Percentiles rank a stretch among this genome's conserved stretches.
These are phyloP conservation scores for Mycena capillaripes DNA, from an alignment of 768 basidiomycete genomes.

Conservation along the genomic window DNA sequence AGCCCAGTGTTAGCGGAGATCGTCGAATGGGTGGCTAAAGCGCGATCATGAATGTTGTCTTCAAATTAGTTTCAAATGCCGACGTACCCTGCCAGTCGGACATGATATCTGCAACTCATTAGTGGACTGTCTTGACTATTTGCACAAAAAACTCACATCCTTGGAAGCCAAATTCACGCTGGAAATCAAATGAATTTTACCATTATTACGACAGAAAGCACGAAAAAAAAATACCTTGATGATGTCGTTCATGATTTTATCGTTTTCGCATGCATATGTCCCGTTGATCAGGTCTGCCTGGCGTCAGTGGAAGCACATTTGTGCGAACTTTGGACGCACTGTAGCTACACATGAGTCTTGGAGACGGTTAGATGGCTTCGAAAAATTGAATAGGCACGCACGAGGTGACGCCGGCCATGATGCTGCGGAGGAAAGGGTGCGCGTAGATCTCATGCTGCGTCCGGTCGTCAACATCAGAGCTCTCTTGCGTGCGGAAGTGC, in stretches of 20 bases:
- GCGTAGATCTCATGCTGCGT: constrained; percentile 84
- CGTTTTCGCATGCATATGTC: constrained; percentile 83
- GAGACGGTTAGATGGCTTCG: neutral
- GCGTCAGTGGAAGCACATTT: neutral
- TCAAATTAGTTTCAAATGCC: neutral
- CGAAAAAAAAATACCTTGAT: constrained; percentile 58
- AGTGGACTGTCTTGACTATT: neutral
- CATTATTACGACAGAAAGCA: neutral
- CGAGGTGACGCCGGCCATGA: constrained; percentile 78
- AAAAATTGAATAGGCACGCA: neutral
- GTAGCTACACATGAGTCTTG: constrained; percentile 31
- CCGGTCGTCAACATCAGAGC: constrained; percentile 83
- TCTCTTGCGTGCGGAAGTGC: constrained; percentile 64
- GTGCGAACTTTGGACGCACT: constrained; percentile 6
- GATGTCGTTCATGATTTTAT: constrained; percentile 79
- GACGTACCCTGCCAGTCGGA: constrained; percentile 77
- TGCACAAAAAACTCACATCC: constrained; percentile 63
- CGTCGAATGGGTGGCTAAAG: constrained; percentile 66
- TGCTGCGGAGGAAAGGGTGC: constrained; percentile 76
- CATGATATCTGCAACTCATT: constrained; percentile 64
- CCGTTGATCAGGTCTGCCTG: constrained; percentile 72
- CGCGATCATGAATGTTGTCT: neutral
- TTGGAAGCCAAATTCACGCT: constrained; percentile 80
- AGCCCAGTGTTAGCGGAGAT: constrained; percentile 71
- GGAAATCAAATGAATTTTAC: neutral